Evolutionary conservation across 2,329 filamentous ascomycete species (phyloP), one percentile per base, ranked within the genome.

Genomic region (Aschersonia sp.): DNA sequence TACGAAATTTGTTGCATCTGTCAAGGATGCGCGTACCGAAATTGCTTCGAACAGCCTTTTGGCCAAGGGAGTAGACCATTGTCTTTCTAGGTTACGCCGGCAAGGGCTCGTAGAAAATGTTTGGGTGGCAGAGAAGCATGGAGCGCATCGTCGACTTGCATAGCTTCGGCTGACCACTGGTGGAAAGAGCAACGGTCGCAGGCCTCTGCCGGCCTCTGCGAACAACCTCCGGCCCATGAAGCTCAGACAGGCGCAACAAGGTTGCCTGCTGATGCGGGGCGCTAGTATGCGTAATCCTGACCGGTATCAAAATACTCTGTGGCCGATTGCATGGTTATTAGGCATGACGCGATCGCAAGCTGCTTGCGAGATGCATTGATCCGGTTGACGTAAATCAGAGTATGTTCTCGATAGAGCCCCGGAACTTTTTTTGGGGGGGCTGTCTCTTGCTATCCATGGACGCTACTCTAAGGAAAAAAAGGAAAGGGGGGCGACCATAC

Each of bases 41-140:
- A 97, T 95, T 43, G 88, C 89, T 62, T 89, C 81, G 48, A 83
- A 83, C 45, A 97, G 75, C 55, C 84, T 83, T 62, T 92, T 90
- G 6, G 90, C 89, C 51, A 98, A 68, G 11, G 90, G 89, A 4
- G 90, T 98, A 2, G 89, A 94, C 88, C 89, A 95, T 70, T 85
- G 69, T 52, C 83, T 74, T 48, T 69, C 67, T 6, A 64, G 62
- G 3, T 46, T n/a, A 22, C 41, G 11, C 10, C 22, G 44, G 42
- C 39, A 29, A 8, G 30, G 14, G 2, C 48, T 41, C 29, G 44
- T 29, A 7, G 48, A 45, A 35, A 51, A 50, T 31, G 11, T 14
- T 43, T 42, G 39, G 5, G 10, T 31, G 9, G 31, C 22, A 2
- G 12, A 37, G 32, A 9, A 12, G 12, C 8, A 37, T 8, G 32